These are phyloP conservation scores for Penicillium coffeae DNA, from an alignment of 495 filamentous ascomycete species.

Conservation along the genomic window DNA sequence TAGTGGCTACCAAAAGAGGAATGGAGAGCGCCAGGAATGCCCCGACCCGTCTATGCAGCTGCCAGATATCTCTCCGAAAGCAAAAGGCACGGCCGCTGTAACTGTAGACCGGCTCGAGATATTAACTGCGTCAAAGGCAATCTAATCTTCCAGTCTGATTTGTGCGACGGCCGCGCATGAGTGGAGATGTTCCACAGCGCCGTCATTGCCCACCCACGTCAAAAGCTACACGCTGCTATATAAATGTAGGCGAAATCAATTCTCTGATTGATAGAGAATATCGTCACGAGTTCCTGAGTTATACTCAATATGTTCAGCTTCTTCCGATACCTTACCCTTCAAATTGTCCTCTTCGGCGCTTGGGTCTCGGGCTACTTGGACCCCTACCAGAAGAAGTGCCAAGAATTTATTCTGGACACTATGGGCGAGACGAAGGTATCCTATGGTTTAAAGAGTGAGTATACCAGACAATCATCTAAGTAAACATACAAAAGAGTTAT, in stretches of 20 bases:
- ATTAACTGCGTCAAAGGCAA: neutral
- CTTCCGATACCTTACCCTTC: slow-evolving; percentile 19
- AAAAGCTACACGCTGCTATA: slow-evolving; percentile 7
- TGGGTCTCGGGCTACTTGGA: slow-evolving; percentile 36
- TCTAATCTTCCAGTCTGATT: neutral
- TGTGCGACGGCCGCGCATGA: neutral
- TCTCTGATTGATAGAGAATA: neutral
- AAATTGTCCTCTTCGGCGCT: slow-evolving; percentile 23
- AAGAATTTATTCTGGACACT: slow-evolving; percentile 44
- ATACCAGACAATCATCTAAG: neutral
- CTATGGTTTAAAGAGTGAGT: slow-evolving; percentile 36
- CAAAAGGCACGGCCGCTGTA: too few species aligned
- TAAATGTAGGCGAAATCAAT: neutral
- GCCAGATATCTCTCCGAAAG: too few species aligned
- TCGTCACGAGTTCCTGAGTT: too few species aligned
- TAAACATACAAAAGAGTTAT: neutral
- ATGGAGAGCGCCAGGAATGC: too few species aligned
- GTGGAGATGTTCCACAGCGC: slow-evolving; percentile 2
- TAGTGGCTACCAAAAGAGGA: too few species aligned
- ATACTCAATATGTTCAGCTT: slow-evolving; percentile 28
- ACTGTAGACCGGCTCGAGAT: too few species aligned
- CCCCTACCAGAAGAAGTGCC: slow-evolving; percentile 35
- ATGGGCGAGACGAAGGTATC: slow-evolving; percentile 52
- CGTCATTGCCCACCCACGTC: slow-evolving; percentile 20
- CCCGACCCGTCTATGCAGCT: too few species aligned